Conservation (phyloP, 768 basidiomycete species). For the Melanogaster broomeanus region DNA sequence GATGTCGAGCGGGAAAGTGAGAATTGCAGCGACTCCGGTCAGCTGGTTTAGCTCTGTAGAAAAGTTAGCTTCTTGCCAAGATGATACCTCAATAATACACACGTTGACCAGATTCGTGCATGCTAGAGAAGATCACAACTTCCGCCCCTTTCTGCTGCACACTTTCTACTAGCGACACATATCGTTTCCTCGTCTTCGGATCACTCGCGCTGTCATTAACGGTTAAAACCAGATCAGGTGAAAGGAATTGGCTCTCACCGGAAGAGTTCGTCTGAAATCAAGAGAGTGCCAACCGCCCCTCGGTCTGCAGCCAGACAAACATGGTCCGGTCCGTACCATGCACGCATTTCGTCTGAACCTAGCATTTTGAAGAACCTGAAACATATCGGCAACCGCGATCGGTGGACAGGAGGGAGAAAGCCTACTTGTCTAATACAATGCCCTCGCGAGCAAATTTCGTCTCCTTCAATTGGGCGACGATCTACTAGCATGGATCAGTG, state of each 20-base stretch:
- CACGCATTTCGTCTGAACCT: conserved; percentile 89
- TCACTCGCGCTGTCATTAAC: conserved; percentile 67
- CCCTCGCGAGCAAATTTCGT: conserved; percentile 97
- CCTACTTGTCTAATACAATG: conserved; percentile 82
- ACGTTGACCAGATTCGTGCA: conserved; percentile 99
- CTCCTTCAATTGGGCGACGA: conserved; percentile 78
- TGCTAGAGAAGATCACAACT: conserved; percentile 96
- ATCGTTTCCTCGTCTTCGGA: conserved; percentile 73
- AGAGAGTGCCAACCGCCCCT: conserved; percentile 89
- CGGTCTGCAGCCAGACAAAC: conserved; percentile 89
- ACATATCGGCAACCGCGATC: not conserved
- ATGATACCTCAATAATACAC: conserved; percentile 30
- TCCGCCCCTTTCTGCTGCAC: conserved; percentile 90
- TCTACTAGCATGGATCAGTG: conserved; percentile 40
- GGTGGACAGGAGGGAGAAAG: not conserved
- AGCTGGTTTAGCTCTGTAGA: conserved; percentile 88
- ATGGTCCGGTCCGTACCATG: conserved; percentile 98
- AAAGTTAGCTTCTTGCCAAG: not conserved
- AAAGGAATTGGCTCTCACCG: conserved; percentile 48
- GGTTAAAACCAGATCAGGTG: not conserved
- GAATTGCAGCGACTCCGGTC: conserved; percentile 92
- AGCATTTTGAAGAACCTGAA: conserved; percentile 97
- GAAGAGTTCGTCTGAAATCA: conserved; percentile 96
- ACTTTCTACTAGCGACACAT: conserved; percentile 85
- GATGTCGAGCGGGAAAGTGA: conserved; percentile 94